phyloP scores from a whole-genome alignment of 2,329 filamentous ascomycete genomes.

The Botryotinia narcissicola region DNA sequence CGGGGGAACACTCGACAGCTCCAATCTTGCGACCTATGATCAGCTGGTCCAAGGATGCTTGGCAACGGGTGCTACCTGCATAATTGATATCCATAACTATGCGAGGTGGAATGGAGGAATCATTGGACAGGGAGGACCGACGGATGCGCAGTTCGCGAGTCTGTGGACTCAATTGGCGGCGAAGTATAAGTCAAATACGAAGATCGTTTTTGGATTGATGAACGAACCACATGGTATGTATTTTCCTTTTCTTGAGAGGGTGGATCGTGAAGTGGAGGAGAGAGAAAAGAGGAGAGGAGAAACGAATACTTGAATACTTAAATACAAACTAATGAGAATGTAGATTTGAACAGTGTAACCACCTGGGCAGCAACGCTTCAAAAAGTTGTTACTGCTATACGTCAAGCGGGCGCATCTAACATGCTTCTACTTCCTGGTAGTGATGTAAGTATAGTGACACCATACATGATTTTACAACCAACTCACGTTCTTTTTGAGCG shows the following conservation, averaged over 20 bases:
- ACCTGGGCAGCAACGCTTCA: conserved; percentile 61
- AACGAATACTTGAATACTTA: conserved; percentile 21
- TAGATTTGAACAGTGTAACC: conserved; percentile 43
- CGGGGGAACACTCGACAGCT: conserved; percentile 49
- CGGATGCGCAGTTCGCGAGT: conserved; percentile 53
- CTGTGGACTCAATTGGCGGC: conserved; percentile 59
- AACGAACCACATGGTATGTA: conserved; percentile 59
- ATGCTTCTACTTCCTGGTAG: conserved; percentile 64
- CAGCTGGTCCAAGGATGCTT: conserved; percentile 56
- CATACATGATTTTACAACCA: not conserved
- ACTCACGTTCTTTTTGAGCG: not conserved
- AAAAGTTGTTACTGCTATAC: conserved; percentile 62
- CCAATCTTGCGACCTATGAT: conserved; percentile 53
- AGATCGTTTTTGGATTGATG: conserved; percentile 64
- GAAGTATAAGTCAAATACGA: conserved; percentile 54
- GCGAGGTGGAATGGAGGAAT: conserved; percentile 61
- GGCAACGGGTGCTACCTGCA: conserved; percentile 54
- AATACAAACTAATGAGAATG: not conserved
- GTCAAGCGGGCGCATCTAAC: conserved; percentile 59
- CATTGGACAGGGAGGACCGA: conserved; percentile 64
- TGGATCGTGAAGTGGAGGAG: no score
- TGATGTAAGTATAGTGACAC: conserved; percentile 36
- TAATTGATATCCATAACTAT: conserved; percentile 59
- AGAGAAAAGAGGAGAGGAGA: no score
- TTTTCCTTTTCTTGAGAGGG: not conserved